Conservation (phyloP, 78 protist genomes). For the Dictyostelium capitatum region DNA sequence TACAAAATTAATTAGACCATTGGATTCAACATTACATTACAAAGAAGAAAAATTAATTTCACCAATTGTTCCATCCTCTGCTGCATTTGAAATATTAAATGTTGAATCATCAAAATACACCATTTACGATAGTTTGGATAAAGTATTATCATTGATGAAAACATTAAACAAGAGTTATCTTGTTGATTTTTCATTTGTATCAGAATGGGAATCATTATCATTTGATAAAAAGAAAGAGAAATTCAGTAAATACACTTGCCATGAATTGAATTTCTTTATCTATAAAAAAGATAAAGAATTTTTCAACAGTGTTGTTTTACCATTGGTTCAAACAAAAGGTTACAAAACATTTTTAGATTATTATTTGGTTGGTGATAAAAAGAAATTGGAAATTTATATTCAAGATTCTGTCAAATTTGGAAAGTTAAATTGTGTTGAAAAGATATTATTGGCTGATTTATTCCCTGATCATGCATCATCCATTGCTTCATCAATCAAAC, state of each 20-base stretch:
- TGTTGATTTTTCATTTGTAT: conserved; percentile 54
- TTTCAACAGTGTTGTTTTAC: conserved; percentile 63
- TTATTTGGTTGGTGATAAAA: conserved; percentile 18
- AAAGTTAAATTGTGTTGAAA: conserved; percentile 29
- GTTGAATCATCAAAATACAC: conserved; percentile 42
- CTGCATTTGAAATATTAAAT: conserved; percentile 31
- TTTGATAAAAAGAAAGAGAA: conserved; percentile 74
- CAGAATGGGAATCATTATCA: conserved; percentile 46
- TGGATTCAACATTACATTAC: conserved; percentile 42
- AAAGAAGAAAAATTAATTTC: conserved; percentile 66
- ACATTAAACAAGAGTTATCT: conserved; percentile 8
- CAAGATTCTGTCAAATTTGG: neutral
- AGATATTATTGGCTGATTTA: conserved; percentile 58
- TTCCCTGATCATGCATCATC: conserved; percentile 42
- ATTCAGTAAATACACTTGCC: conserved; percentile 74
- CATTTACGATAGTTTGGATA: conserved; percentile 53
- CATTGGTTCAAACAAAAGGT: conserved; percentile 47
- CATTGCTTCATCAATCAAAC: neutral
- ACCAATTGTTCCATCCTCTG: neutral
- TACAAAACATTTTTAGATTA: conserved; percentile 75
- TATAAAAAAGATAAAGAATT: conserved; percentile 62
- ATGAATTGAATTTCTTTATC: conserved; percentile 69
- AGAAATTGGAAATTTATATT: conserved; percentile 3
- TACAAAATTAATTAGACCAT: conserved; percentile 26
- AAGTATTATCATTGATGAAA: conserved; percentile 36